A percentile compares a stretch with the other conserved stretches of the same genome.
Evolutionary conservation across 768 basidiomycete species (phyloP).

Genomic region (Suillus occidentalis): DNA sequence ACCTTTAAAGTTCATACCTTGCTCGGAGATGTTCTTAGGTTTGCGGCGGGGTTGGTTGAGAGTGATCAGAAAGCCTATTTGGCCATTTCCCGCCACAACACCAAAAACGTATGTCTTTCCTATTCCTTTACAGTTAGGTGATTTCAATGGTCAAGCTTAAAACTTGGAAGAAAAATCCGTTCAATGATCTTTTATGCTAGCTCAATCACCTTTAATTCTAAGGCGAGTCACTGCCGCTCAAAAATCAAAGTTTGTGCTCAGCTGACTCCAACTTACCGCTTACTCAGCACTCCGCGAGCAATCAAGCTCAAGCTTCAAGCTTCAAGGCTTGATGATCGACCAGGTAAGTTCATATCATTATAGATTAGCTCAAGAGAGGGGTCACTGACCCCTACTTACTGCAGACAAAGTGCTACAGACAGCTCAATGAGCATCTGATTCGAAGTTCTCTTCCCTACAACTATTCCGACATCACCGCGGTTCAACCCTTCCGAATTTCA

Average conservation of each 20-base stretch:
- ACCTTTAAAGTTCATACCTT: slow-evolving; percentile 45
- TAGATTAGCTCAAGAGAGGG: too few relatives aligned
- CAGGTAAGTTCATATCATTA: not conserved
- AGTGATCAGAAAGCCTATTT: slow-evolving; percentile 33
- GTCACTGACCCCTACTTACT: too few relatives aligned
- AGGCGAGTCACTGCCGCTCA: not conserved
- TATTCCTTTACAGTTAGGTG: not conserved
- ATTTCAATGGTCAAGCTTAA: not conserved
- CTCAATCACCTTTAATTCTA: not conserved
- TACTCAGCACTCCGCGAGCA: slow-evolving; percentile 7
- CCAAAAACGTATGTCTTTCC: slow-evolving; percentile 7
- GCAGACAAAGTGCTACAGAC: not conserved
- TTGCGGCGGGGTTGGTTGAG: slow-evolving; percentile 55
- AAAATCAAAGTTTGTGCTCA: slow-evolving; percentile 4
- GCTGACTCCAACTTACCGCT: not conserved
- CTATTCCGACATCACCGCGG: not conserved
- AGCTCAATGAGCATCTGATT: not conserved
- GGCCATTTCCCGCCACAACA: slow-evolving; percentile 33
- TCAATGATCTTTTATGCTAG: not conserved
- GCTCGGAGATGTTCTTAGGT: slow-evolving; percentile 51
- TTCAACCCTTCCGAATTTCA: not conserved
- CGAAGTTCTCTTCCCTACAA: not conserved
- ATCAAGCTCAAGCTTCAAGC: slow-evolving; percentile 7
- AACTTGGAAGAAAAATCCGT: not conserved
- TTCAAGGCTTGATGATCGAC: not conserved